These are phyloP conservation scores for Acacia concinna DNA, from an alignment of 331 rosid genomes.

Conservation along the genomic window DNA sequence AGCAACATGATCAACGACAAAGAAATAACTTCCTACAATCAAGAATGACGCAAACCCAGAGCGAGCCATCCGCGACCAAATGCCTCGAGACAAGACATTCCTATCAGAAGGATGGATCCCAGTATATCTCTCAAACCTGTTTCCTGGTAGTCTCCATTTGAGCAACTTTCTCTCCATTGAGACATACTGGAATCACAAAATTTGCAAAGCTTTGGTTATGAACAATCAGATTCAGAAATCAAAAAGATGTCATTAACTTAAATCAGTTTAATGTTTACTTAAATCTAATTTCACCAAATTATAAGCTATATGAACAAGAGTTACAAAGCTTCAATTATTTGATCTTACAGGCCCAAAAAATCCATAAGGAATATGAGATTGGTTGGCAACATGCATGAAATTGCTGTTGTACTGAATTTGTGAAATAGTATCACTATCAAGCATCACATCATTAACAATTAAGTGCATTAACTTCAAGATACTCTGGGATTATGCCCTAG, in stretches of 20 bases:
- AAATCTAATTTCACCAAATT: no score
- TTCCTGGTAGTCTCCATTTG: constrained; percentile 74
- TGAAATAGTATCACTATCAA: constrained; percentile 10
- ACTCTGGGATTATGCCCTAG: not conserved
- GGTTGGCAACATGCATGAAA: constrained; percentile 8
- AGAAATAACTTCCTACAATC: constrained; percentile 73
- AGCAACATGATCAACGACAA: constrained; percentile 56
- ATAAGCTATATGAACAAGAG: not conserved
- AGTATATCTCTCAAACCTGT: constrained; percentile 62
- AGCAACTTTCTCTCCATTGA: constrained; percentile 73
- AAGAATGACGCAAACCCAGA: constrained; percentile 72
- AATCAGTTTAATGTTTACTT: not conserved
- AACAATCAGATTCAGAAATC: not conserved
- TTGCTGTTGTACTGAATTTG: not conserved
- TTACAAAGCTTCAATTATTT: not conserved
- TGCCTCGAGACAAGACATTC: constrained; percentile 63
- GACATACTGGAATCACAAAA: constrained; percentile 54
- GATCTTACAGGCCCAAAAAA: not conserved
- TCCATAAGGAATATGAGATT: not conserved
- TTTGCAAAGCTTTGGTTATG: not conserved
- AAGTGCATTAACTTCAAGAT: constrained; percentile 1
- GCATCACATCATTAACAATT: constrained; percentile 8
- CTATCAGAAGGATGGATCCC: constrained; percentile 91
- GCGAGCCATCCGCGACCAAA: constrained; percentile 74
- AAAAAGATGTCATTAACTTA: not conserved